Evolutionary conservation across 306 rosid genomes (phyloP).

Genomic region (Bauhinia variegata): DNA sequence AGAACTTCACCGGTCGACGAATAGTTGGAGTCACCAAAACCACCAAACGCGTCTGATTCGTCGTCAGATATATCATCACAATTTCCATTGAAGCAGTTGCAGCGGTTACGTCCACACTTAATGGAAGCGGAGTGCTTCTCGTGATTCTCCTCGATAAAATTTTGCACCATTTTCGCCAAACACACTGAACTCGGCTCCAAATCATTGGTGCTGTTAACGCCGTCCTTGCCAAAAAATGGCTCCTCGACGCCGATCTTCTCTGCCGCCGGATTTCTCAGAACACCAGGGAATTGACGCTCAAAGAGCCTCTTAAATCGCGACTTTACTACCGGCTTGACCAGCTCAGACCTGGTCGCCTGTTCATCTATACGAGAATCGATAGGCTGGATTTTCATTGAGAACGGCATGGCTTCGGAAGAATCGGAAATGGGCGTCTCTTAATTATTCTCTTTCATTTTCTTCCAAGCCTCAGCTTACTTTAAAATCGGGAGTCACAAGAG

Average conservation of each 20-base stretch:
- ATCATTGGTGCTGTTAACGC: slow-evolving; percentile 37
- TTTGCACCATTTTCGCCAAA: slow-evolving; percentile 83
- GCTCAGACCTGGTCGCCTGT: slow-evolving; percentile 48
- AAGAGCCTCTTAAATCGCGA: slow-evolving; percentile 76
- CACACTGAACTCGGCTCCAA: slow-evolving; percentile 79
- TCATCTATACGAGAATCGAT: slow-evolving; percentile 54
- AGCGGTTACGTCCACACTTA: slow-evolving; percentile 61
- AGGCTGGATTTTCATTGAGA: slow-evolving; percentile 83
- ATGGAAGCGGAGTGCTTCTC: slow-evolving; percentile 55
- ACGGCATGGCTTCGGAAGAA: slow-evolving; percentile 48
- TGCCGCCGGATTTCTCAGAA: slow-evolving; percentile 45
- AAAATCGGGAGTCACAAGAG: no score
- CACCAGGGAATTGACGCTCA: slow-evolving; percentile 77
- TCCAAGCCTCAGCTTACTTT: slow-evolving; percentile 27
- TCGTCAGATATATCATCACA: slow-evolving; percentile 60
- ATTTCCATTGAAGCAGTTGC: slow-evolving; percentile 73
- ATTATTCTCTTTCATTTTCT: slow-evolving; percentile 36
- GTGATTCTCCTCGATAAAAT: slow-evolving; percentile 73
- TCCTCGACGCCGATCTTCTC: slow-evolving; percentile 55
- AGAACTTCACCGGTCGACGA: slow-evolving; percentile 56
- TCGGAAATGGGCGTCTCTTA: slow-evolving; percentile 22
- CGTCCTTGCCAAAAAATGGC: slow-evolving; percentile 44
- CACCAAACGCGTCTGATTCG: slow-evolving; percentile 47
- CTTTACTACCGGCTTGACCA: slow-evolving; percentile 64
- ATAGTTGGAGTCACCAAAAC: slow-evolving; percentile 46